Evolutionary conservation across 1,284 basidiomycete genomes (phyloP).

Genomic region (Amylostereum areolatum): DNA sequence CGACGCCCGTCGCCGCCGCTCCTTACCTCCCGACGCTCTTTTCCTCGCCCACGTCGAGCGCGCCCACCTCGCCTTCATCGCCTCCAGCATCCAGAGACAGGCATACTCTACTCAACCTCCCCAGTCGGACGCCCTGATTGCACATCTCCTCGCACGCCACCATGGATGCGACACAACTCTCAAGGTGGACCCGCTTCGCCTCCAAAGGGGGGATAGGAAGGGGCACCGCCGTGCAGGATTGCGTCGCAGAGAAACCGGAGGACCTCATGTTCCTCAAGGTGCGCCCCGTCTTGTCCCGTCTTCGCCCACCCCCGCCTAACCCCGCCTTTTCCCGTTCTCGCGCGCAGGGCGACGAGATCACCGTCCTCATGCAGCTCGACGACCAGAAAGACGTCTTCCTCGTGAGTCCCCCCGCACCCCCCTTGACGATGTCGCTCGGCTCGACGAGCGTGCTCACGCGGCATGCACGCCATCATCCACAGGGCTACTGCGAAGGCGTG

Average conservation of each 20-base stretch:
- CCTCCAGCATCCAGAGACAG: too few relatives aligned
- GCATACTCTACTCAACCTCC: too few relatives aligned
- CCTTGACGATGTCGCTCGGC: background rate
- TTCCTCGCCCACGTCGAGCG: too few relatives aligned
- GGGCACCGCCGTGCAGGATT: constrained; percentile 68
- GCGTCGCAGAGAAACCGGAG: constrained; percentile 68
- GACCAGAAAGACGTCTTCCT: constrained; percentile 52
- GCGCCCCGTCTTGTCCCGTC: constrained; percentile 14
- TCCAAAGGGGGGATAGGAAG: constrained; percentile 77
- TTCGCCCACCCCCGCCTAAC: background rate
- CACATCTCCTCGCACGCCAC: too few relatives aligned
- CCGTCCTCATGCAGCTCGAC: constrained; percentile 71
- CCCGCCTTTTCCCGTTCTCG: background rate
- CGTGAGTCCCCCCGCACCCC: constrained; percentile 33
- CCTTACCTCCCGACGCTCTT: too few relatives aligned
- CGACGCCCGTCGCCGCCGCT: too few relatives aligned
- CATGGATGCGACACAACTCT: constrained; percentile 72
- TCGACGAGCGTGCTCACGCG: too few relatives aligned
- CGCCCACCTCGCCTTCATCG: too few relatives aligned
- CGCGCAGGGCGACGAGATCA: constrained; percentile 70
- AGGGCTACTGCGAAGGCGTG: constrained; percentile 74
- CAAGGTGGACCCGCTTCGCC: constrained; percentile 77
- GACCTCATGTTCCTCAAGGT: constrained; percentile 89
- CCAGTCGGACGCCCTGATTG: too few relatives aligned
- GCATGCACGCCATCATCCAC: too few relatives aligned